Evolutionary conservation across 164 flowering plant species (phyloP), one percentile per base, ranked within the genome.

Genomic region (Aristolochia californica): DNA sequence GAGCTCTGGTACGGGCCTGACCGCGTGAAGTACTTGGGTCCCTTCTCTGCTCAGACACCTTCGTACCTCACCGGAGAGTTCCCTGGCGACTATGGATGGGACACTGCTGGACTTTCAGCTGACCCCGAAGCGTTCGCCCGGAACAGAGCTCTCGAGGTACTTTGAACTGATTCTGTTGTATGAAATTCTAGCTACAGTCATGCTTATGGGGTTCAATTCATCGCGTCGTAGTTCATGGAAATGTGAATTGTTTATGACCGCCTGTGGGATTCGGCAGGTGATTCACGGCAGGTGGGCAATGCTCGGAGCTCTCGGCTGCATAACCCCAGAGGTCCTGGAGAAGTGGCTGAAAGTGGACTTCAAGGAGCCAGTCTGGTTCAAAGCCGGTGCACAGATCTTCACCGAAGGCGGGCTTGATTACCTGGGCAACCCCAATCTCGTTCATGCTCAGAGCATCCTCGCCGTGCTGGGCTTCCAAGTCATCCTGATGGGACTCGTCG

Each of bases 31-130:
- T 91, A 80, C 77, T 72, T 91, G 82, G 95, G 98, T 57, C 98
- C 96, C 26, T 91, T 91, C 65, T 91, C 98, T 38, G 96, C 88
- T 56, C 96, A 91, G 73, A 88, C 93, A 22, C 98, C 98, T 1
- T 80, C 96, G 0, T 88, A 91, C 74, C 73, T 86, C 56, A 88
- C 77, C 24, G 98, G 98, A 60, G 98, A 91, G 67, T 91, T 88
- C 56, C 95, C 94, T 12, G 94, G 97, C 53, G 97, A 90, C 60
- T 90, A 90, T 44, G 97, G 97, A 14, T 90, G 95, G 97, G 94
- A 85, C 76, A 87, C 97, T 49, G 94, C 97, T 47, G 97, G 97
- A 2, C 59, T 91, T 38, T 91, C 96, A 0, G 98, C 95, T 45
- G 96, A 91, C 53, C 98, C 98, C 3, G 96, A 91, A 73, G 96